Evolutionary conservation across 2,329 filamentous ascomycete genomes (phyloP).

Genomic region (Magnaporthiopsis incrustans): DNA sequence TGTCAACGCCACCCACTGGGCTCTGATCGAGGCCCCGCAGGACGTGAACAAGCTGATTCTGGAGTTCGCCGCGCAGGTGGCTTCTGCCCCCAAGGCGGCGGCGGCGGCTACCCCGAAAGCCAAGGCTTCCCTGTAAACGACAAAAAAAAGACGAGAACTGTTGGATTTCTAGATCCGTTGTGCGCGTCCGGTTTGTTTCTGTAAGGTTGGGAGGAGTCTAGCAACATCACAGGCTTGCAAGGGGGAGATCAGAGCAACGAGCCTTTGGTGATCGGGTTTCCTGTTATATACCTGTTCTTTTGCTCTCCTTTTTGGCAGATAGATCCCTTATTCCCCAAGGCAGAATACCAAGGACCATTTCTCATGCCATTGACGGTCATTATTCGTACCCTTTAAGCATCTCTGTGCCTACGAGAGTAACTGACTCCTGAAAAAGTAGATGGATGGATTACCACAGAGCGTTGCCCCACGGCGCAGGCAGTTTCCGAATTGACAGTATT

Average conservation of each 20-base stretch:
- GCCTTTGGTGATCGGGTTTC: too few species aligned
- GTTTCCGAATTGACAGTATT: neutral
- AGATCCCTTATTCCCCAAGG: too few species aligned
- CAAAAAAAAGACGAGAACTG: neutral
- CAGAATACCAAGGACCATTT: too few species aligned
- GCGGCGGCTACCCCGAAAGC: slow-evolving; percentile 4
- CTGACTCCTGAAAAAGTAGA: neutral
- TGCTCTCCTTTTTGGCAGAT: too few species aligned
- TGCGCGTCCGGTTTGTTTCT: too few species aligned
- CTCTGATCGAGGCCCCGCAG: slow-evolving; percentile 62
- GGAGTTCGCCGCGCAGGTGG: slow-evolving; percentile 55
- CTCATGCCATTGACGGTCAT: too few species aligned
- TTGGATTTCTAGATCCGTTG: too few species aligned
- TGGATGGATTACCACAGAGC: neutral
- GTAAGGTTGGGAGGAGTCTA: neutral
- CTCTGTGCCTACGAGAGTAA: too few species aligned
- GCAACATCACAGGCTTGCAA: too few species aligned
- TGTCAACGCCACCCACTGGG: slow-evolving; percentile 74
- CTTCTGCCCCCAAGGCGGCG: slow-evolving; percentile 13
- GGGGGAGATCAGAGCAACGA: too few species aligned
- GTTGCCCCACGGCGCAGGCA: neutral
- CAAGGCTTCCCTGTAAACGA: slow-evolving; percentile 28
- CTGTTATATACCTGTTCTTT: too few species aligned
- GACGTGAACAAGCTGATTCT: slow-evolving; percentile 63
- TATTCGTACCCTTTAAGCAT: too few species aligned